A percentile compares a stretch with the other conserved stretches of the same genome.
Evolutionary conservation across 1,139 yeast genomes (phyloP).

Genomic region (Trichomonascaceae sp.): DNA sequence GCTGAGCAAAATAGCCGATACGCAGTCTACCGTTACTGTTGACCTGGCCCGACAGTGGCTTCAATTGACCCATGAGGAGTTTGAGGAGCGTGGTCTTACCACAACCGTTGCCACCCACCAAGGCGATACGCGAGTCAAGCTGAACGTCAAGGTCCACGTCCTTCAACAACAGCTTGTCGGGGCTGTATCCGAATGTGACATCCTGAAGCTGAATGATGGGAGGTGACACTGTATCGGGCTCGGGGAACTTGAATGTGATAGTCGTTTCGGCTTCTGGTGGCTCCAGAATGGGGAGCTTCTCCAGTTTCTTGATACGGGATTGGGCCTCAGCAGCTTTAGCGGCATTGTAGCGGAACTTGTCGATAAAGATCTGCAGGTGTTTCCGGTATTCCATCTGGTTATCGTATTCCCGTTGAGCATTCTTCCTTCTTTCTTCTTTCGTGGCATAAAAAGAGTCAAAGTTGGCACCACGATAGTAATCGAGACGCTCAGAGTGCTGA

Average conservation of each 20-base stretch:
- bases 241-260: slow-evolving; percentile 84
- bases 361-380: slow-evolving; percentile 88
- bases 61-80: slow-evolving; percentile 61
- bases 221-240: slow-evolving; percentile 84
- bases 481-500: slow-evolving; percentile 93
- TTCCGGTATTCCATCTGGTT: slow-evolving; percentile 92
- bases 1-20: slow-evolving; percentile 98
- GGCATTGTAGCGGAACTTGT: slow-evolving; percentile 92
- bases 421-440: slow-evolving; percentile 89
- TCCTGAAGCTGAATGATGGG: slow-evolving; percentile 84
- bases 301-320: slow-evolving; percentile 91
- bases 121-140: slow-evolving; percentile 87
- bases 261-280: slow-evolving; percentile 89
- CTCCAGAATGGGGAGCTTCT: slow-evolving; percentile 81
- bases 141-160: slow-evolving; percentile 85
- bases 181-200: slow-evolving; percentile 74
- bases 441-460: slow-evolving; percentile 89
- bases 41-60: slow-evolving; percentile 64
- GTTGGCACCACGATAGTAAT: slow-evolving; percentile 88
- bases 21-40: slow-evolving; percentile 75
- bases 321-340: slow-evolving; percentile 97
- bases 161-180: slow-evolving; percentile 45
- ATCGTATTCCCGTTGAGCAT: slow-evolving; percentile 87
- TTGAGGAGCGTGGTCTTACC: slow-evolving; percentile 94
- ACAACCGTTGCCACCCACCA: slow-evolving; percentile 98